These are phyloP conservation scores for Phycomyces nitens DNA, from an alignment of 192 early-diverging fungal species.

Conservation along the genomic window DNA sequence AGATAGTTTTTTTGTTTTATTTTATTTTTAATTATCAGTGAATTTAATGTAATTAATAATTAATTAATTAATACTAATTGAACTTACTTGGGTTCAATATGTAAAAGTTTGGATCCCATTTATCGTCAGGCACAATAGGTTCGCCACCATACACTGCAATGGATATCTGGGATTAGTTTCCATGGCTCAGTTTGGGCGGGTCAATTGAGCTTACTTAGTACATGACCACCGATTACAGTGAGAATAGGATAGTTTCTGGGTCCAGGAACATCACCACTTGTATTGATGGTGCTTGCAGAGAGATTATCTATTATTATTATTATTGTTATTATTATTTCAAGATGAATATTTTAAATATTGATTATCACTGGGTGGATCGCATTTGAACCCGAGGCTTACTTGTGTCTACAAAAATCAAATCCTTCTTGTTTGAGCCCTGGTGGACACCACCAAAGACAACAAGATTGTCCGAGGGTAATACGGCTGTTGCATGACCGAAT, in stretches of 20 bases:
- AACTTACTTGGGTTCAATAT: constrained; percentile 36
- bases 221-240: constrained; percentile 38
- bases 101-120: constrained; percentile 32
- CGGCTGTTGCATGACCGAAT: constrained; percentile 18
- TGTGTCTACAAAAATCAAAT: constrained; percentile 16
- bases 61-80: not conserved
- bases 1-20: too few species aligned
- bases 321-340: not conserved
- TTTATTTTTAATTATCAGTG: too few species aligned
- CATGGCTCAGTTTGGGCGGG: not conserved
- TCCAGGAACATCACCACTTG: constrained; percentile 38
- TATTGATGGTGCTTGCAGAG: constrained; percentile 18
- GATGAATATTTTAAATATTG: too few species aligned
- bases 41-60: not conserved
- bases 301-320: constrained; percentile 6
- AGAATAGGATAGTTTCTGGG: constrained; percentile 37
- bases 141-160: constrained; percentile 40
- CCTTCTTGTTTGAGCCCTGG: constrained; percentile 16
- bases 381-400: too few species aligned
- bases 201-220: constrained; percentile 32
- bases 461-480: constrained; percentile 11
- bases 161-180: too few species aligned
- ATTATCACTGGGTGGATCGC: too few species aligned
- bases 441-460: constrained; percentile 21
- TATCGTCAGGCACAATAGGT: constrained; percentile 24